phyloP scores from a whole-genome alignment of 345 rosid genomes.

The Moricandia arvensis region DNA sequence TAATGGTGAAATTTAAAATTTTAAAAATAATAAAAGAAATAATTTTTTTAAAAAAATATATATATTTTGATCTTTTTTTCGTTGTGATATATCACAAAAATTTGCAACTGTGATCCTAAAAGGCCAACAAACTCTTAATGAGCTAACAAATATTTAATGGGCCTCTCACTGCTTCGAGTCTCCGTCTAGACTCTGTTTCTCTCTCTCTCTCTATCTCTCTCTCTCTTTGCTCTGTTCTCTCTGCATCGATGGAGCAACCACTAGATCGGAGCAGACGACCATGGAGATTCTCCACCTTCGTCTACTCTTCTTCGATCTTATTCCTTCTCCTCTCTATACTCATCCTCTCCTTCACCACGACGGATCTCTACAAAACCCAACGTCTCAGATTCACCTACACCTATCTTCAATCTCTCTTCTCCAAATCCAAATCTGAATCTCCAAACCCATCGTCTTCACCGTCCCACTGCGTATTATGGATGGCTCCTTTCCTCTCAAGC shows the following conservation, averaged over 20 bases:
- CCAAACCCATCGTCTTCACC: conserved; percentile 21
- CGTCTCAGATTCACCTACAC: conserved; percentile 35
- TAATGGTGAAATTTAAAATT: no score
- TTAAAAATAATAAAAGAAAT: no score
- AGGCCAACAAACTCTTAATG: no score
- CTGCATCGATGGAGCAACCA: conserved; percentile 32
- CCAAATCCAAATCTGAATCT: no score
- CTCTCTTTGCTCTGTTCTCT: not conserved
- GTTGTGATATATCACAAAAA: no score
- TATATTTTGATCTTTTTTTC: no score
- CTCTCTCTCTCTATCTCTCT: no score
- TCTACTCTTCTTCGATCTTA: conserved; percentile 43
- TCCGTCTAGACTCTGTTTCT: not conserved
- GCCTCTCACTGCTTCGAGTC: not conserved
- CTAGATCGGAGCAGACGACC: conserved; percentile 23
- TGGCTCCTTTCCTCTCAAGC: conserved; percentile 91
- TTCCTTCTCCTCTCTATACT: conserved; percentile 50
- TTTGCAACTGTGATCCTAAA: no score
- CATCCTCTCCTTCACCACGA: conserved; percentile 33
- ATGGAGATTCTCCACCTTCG: conserved; percentile 38
- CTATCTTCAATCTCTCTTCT: conserved; percentile 33
- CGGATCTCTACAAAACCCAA: conserved; percentile 42
- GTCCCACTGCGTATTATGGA: conserved; percentile 72
- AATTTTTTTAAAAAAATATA: no score
- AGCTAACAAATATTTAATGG: not conserved